phyloP scores from a whole-genome alignment of 148 eudicot genomes.

The Bassia scoparia region DNA sequence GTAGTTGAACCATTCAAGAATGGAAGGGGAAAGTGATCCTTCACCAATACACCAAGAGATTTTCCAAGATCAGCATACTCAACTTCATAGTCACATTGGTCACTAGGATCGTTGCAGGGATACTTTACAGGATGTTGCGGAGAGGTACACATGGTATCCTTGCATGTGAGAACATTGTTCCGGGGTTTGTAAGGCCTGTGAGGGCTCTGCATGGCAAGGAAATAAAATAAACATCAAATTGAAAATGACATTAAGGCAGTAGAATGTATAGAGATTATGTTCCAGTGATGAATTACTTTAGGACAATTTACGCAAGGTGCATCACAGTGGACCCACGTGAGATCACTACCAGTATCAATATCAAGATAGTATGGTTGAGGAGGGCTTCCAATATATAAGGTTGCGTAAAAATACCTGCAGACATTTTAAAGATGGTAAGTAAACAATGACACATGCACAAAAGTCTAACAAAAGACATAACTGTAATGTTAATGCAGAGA shows the following conservation, averaged over 20 bases:
- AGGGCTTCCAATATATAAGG: slow-evolving; percentile 56
- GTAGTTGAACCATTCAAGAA: slow-evolving; percentile 47
- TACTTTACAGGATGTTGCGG: slow-evolving; percentile 45
- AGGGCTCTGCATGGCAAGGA: slow-evolving; percentile 55
- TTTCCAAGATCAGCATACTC: slow-evolving; percentile 81
- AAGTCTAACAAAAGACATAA: not conserved
- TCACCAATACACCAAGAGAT: slow-evolving; percentile 73
- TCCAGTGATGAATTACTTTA: slow-evolving; percentile 41
- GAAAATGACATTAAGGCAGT: not conserved
- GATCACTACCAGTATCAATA: slow-evolving; percentile 89
- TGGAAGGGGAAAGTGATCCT: slow-evolving; percentile 52
- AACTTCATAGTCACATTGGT: slow-evolving; percentile 89
- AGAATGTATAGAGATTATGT: not conserved
- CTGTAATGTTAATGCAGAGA: not conserved
- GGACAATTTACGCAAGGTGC: slow-evolving; percentile 75
- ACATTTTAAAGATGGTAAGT: not conserved
- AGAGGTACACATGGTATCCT: slow-evolving; percentile 57
- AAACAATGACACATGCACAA: slow-evolving; percentile 2
- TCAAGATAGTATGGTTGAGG: slow-evolving; percentile 67
- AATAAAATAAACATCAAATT: not conserved
- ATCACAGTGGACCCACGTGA: slow-evolving; percentile 92
- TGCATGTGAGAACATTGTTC: slow-evolving; percentile 49
- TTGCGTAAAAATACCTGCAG: slow-evolving; percentile 64
- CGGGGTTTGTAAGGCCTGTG: slow-evolving; percentile 75
- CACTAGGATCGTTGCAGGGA: slow-evolving; percentile 45